phyloP scores from a whole-genome alignment of 371 early-diverging fungal genomes.

The Syncephalastrum sp. region DNA sequence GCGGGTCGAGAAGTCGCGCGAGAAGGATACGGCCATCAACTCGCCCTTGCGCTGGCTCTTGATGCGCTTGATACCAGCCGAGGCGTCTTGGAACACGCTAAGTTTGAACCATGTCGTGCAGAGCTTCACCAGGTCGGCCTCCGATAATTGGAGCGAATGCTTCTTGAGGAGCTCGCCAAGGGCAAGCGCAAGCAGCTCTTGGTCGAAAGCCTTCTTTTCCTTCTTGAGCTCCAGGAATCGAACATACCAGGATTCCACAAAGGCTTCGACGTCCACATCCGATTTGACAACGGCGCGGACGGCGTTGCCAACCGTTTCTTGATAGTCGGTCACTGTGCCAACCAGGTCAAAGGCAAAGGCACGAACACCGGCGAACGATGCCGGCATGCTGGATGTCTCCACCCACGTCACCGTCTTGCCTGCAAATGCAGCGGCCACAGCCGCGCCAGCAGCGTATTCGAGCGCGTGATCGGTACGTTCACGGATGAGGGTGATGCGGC shows the following conservation, averaged over 20 bases:
- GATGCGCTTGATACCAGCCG: conserved; percentile 33
- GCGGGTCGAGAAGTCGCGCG: conserved; percentile 32
- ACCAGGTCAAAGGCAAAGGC: conserved; percentile 40
- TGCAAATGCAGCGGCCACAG: conserved; percentile 35
- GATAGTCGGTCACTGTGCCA: conserved; percentile 36
- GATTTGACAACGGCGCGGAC: conserved; percentile 21
- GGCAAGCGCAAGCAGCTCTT: conserved; percentile 19
- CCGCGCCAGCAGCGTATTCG: conserved; percentile 20
- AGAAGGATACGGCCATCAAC: conserved; percentile 36
- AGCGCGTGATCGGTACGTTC: conserved; percentile 22
- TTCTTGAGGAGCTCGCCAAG: conserved; percentile 26
- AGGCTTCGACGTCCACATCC: conserved; percentile 21
- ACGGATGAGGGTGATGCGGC: conserved; percentile 24
- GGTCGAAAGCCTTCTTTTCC: conserved; percentile 18
- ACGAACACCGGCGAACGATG: conserved; percentile 31
- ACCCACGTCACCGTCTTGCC: conserved; percentile 41
- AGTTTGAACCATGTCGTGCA: conserved; percentile 27
- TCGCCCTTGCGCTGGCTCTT: conserved; percentile 24
- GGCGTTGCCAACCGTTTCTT: conserved; percentile 19
- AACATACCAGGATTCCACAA: conserved; percentile 32
- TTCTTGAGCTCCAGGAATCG: conserved; percentile 25
- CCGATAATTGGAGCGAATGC: conserved; percentile 22
- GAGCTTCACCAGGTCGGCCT: conserved; percentile 24
- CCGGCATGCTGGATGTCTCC: conserved; percentile 32
- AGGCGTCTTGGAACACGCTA: conserved; percentile 31